A percentile compares a stretch with the other conserved stretches of the same genome.
phyloP scores from a whole-genome alignment of 352 stramenopile genomes.

The Globisporangium alternatum region DNA sequence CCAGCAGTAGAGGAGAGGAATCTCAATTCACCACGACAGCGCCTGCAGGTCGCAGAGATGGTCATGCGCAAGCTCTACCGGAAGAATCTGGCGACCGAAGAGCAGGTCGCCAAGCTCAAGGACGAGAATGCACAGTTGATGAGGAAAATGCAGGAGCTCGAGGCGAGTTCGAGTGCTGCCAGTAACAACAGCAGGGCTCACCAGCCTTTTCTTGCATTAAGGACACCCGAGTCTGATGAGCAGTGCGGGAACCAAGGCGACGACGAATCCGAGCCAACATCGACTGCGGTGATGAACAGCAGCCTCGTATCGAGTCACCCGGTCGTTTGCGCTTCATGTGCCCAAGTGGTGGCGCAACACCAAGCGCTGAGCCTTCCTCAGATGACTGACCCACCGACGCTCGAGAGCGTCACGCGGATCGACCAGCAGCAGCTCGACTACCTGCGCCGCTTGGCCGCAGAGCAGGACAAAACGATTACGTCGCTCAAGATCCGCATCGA shows the following conservation, averaged over 20 bases:
- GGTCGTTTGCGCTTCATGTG: constrained; percentile 2
- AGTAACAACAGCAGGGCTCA: neutral
- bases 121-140: constrained; percentile 22
- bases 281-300: neutral
- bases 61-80: constrained; percentile 62
- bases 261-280: neutral
- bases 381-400: constrained; percentile 19
- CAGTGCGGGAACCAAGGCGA: neutral
- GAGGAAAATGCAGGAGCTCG: constrained; percentile 20
- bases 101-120: constrained; percentile 25
- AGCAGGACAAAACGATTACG: constrained; percentile 51
- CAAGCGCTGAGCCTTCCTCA: neutral
- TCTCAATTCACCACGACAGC: constrained; percentile 39
- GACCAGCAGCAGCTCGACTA: constrained; percentile 46
- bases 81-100: constrained; percentile 44
- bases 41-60: constrained; percentile 50
- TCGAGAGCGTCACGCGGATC: constrained; percentile 30
- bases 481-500: constrained; percentile 43
- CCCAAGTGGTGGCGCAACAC: neutral
- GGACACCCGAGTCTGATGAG: neutral
- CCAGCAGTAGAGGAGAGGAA: constrained; percentile 6
- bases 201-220: neutral
- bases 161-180: neutral
- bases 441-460: constrained; percentile 39
- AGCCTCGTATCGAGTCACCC: neutral